Evolutionary conservation across 371 early-diverging fungal species (phyloP).

Genomic region (Mucor plumbeus): DNA sequence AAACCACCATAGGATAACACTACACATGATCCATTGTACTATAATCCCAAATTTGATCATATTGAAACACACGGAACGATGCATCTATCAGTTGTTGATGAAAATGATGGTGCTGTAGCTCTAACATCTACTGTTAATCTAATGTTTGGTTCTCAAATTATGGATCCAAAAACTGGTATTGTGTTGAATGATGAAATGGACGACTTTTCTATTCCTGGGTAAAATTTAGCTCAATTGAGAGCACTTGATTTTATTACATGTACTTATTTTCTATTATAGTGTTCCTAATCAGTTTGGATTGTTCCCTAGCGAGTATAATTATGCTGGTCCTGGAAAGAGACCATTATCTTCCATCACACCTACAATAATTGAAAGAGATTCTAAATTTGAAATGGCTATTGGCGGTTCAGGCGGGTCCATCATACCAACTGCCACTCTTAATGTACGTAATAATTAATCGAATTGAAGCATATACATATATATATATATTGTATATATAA

Average conservation of each 20-base stretch:
- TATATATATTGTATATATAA: no score
- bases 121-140: conserved; percentile 97
- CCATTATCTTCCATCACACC: conserved; percentile 94
- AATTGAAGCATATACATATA: background rate
- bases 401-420: conserved; percentile 97
- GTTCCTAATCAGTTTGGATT: conserved; percentile 85
- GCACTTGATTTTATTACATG: no score
- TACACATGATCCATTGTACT: conserved; percentile 65
- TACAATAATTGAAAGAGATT: conserved; percentile 79
- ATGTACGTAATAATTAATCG: conserved; percentile 48
- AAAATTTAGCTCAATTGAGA: background rate
- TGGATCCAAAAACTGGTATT: conserved; percentile 95
- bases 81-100: conserved; percentile 92
- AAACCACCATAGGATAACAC: conserved; percentile 31
- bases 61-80: conserved; percentile 96
- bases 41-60: conserved; percentile 79
- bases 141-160: conserved; percentile 91
- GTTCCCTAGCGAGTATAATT: conserved; percentile 85
- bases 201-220: conserved; percentile 95
- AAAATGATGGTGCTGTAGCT: conserved; percentile 85
- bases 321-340: conserved; percentile 84
- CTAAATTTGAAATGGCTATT: conserved; percentile 75
- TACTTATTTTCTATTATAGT: conserved; percentile 21
- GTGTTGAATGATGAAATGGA: conserved; percentile 99
- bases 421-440: conserved; percentile 88